phyloP scores from a whole-genome alignment of 768 basidiomycete species.

The Pleurotus tuoliensis region DNA sequence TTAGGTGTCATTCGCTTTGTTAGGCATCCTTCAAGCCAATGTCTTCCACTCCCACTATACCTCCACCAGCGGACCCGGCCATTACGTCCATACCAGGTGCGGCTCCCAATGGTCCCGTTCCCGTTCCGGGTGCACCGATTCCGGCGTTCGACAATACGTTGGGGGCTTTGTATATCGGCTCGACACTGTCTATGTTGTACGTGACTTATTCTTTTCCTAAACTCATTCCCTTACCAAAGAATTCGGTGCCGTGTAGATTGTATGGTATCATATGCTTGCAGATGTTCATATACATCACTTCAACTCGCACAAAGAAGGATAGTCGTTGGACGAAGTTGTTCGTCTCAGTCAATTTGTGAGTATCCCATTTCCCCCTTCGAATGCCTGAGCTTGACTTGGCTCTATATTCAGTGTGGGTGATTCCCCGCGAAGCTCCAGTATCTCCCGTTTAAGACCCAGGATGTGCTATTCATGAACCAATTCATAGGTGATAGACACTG shows the following conservation, averaged over 20 bases:
- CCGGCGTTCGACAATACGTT: slow-evolving; percentile 8
- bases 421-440: no score
- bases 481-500: neutral
- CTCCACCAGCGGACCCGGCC: neutral
- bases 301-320: neutral
- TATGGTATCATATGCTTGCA: slow-evolving; percentile 8
- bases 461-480: no score
- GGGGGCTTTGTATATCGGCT: slow-evolving; percentile 7
- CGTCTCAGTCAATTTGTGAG: neutral
- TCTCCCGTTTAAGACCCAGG: no score
- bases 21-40: neutral
- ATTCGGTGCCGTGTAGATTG: neutral
- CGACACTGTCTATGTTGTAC: slow-evolving; percentile 5
- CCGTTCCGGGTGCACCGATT: neutral
- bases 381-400: neutral
- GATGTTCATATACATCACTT: slow-evolving; percentile 8
- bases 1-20: no score
- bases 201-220: neutral
- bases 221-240: neutral
- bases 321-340: neutral
- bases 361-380: neutral
- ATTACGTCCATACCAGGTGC: neutral
- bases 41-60: neutral
- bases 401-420: neutral
- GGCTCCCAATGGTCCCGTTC: neutral